Conservation (phyloP, 2,329 filamentous ascomycete genomes). For the Aureobasidium sp. region DNA sequence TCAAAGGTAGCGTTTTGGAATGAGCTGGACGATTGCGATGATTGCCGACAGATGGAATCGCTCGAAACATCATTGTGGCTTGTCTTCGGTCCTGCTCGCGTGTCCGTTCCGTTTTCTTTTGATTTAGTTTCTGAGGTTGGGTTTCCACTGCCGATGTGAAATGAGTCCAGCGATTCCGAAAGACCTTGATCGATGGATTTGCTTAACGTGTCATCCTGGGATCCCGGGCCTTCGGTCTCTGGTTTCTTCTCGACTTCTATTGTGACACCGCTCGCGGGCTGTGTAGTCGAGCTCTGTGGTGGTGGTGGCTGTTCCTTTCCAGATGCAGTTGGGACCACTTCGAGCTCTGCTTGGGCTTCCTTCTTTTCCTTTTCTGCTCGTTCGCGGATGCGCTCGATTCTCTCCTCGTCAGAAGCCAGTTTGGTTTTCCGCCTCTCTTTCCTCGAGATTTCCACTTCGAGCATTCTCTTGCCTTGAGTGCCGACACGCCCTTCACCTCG, state of each 20-base stretch:
- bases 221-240: not conserved
- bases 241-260: not conserved
- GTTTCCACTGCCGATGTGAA: not conserved
- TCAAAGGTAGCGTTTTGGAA: not conserved
- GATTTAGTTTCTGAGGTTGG: not conserved
- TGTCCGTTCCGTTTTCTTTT: not conserved
- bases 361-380: slow-evolving; percentile 20
- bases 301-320: not conserved
- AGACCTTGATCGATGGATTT: not conserved
- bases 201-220: not conserved
- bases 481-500: slow-evolving; percentile 21
- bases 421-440: slow-evolving; percentile 25
- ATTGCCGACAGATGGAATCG: not conserved
- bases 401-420: slow-evolving; percentile 23
- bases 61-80: not conserved
- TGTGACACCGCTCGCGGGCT: not conserved
- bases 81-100: not conserved
- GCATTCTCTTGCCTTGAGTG: slow-evolving; percentile 24
- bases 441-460: slow-evolving; percentile 28
- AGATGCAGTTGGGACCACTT: not conserved
- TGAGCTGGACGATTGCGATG: not conserved
- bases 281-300: not conserved
- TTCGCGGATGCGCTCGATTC: slow-evolving; percentile 23
- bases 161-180: not conserved
- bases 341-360: slow-evolving; percentile 6